Percentiles rank a stretch among this genome's conserved stretches.
Evolutionary conservation across 2,329 filamentous ascomycete genomes (phyloP).

Genomic region (Exophiala viscosa): DNA sequence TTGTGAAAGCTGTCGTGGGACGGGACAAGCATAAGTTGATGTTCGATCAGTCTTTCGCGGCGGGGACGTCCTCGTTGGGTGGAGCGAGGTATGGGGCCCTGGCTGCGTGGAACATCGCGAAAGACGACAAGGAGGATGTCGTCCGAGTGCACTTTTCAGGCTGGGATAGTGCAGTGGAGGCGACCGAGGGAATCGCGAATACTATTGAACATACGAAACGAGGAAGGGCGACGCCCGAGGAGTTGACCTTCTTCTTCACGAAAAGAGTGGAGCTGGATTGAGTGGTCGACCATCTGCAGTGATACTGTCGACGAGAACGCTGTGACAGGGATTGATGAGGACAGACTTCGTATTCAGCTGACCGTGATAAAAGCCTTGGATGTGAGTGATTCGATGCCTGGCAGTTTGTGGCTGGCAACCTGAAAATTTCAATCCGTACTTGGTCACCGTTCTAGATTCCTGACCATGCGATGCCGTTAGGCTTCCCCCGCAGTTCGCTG

Average conservation of each 20-base stretch:
- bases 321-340: no score
- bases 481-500: no score
- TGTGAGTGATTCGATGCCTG: no score
- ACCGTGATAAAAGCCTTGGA: no score
- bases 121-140: slow-evolving; percentile 14
- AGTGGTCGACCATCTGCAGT: not conserved
- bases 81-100: slow-evolving; percentile 16
- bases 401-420: no score
- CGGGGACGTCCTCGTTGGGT: slow-evolving; percentile 7
- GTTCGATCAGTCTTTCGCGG: slow-evolving; percentile 18
- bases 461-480: no score
- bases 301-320: no score
- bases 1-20: slow-evolving; percentile 11
- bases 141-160: slow-evolving; percentile 21
- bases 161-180: slow-evolving; percentile 16
- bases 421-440: no score
- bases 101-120: slow-evolving; percentile 19
- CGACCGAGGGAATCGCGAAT: slow-evolving; percentile 9
- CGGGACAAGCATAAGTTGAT: slow-evolving; percentile 2
- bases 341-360: no score
- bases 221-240: slow-evolving; percentile 5
- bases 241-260: slow-evolving; percentile 18
- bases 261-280: slow-evolving; percentile 15
- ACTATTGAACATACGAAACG: slow-evolving; percentile 12
- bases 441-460: no score